These are phyloP conservation scores for Luffa acutangula DNA, from an alignment of 306 rosid genomes.

Conservation along the genomic window DNA sequence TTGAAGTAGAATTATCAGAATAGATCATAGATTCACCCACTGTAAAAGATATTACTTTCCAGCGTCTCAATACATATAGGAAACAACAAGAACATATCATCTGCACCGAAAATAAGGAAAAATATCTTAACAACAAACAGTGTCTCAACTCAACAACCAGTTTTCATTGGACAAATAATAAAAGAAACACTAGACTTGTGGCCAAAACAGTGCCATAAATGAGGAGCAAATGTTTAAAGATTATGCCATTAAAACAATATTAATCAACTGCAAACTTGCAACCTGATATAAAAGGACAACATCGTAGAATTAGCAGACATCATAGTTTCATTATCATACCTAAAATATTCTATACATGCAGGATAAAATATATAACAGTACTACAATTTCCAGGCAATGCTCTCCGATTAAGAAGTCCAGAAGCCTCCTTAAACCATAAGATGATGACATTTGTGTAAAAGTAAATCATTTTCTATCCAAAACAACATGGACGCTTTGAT, in stretches of 20 bases:
- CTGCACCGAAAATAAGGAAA: slow-evolving; percentile 35
- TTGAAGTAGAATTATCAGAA: slow-evolving; percentile 37
- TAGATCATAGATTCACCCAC: slow-evolving; percentile 37
- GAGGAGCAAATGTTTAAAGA: neutral
- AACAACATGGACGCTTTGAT: neutral
- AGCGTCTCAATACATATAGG: slow-evolving; percentile 56
- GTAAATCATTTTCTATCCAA: neutral
- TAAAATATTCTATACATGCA: neutral
- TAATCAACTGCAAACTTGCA: neutral
- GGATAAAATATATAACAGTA: neutral
- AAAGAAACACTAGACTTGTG: neutral
- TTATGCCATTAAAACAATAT: neutral
- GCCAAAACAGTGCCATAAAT: neutral
- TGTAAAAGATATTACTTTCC: slow-evolving; percentile 63
- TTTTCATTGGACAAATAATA: neutral
- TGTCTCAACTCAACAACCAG: neutral
- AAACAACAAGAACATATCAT: slow-evolving; percentile 69
- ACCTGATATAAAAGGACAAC: neutral
- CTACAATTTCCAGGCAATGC: neutral
- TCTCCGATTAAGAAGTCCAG: neutral
- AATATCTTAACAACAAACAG: neutral
- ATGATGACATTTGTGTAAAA: neutral
- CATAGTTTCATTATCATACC: neutral
- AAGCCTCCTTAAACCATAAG: neutral
- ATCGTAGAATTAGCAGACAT: neutral